Percentiles rank a stretch among this genome's conserved stretches.
These are phyloP conservation scores for Ogataea ramenticola DNA, from an alignment of 805 yeast species.

Conservation along the genomic window DNA sequence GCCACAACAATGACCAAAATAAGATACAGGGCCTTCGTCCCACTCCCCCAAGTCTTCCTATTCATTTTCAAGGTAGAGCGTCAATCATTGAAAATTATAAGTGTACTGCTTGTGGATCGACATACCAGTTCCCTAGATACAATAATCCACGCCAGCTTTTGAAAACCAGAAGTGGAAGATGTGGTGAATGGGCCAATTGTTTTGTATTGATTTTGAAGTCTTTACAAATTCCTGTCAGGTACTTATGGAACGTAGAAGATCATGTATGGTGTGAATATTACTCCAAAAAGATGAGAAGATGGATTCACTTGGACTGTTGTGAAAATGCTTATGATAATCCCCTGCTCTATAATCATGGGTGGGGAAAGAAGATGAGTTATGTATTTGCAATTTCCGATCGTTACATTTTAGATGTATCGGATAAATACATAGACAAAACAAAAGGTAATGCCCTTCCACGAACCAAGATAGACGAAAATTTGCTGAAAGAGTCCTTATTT, in stretches of 20 bases:
- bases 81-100: conserved; percentile 54
- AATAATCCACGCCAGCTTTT: conserved; percentile 59
- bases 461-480: conserved; percentile 32
- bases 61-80: conserved; percentile 42
- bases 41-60: conserved; percentile 36
- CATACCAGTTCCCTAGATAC: conserved; percentile 67
- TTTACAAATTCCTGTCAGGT: conserved; percentile 57
- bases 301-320: conserved; percentile 90
- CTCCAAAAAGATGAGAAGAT: conserved; percentile 48
- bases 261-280: conserved; percentile 96
- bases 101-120: conserved; percentile 44
- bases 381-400: conserved; percentile 59
- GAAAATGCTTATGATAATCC: conserved; percentile 86
- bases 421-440: conserved; percentile 46
- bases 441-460: conserved; percentile 39
- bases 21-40: conserved; percentile 33
- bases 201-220: conserved; percentile 66
- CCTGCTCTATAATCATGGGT: conserved; percentile 63
- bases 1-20: conserved; percentile 35
- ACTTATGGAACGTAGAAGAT: conserved; percentile 85
- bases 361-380: conserved; percentile 94
- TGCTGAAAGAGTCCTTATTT: conserved; percentile 28
- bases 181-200: conserved; percentile 95
- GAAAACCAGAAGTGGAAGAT: conserved; percentile 63
- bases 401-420: conserved; percentile 64